Evolutionary conservation across 1,284 basidiomycete species (phyloP), one percentile per base, ranked within the genome.

Genomic region (Mycena sp.): DNA sequence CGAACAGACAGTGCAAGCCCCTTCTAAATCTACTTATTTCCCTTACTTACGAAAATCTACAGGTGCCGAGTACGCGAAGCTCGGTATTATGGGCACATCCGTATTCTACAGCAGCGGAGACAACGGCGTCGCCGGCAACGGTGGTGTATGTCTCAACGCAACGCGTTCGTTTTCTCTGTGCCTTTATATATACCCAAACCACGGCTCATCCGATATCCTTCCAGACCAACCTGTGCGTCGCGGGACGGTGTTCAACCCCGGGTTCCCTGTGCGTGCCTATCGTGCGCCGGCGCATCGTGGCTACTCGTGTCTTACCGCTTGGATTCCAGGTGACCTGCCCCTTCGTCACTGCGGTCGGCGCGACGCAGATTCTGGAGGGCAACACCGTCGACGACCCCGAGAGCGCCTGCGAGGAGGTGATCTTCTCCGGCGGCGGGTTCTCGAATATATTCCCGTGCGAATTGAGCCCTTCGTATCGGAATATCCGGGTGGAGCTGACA

Each of bases 311-410:
- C 29, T 19, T 19, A 44, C 30, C 9, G 10, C 49, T 38, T 35
- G 14, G 3, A 2, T 26, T 10, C 6, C 26, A 64, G 63, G 45
- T 78, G 3, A 80, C 78, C 0, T 88, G 87, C 68, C 87, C 87
- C 3, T 89, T 80, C 63, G 74, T 87, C 29, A 87, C 85, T 1
- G 79, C 83, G 2, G 82, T 88, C 48, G 87, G 87, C 44, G 86
- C 85, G 10, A 87, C 85, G 4, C 82, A 86, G 70, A 75, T 85
- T 35, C 76, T 77, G 26, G 73, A 76, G 1, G 77, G 76, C 25
- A 71, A 76, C 10, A 80, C 72, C 1, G 78, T 83, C 14, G 74
- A 73, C 1, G 76, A 79, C 43, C 78, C 77, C 4, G 83, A 85
- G 79, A 52, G 63, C 61, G 63, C 89, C 79, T 81, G 80, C 56